Conservation (phyloP, 2,329 filamentous ascomycete genomes). For the Byssothecium circinans region DNA sequence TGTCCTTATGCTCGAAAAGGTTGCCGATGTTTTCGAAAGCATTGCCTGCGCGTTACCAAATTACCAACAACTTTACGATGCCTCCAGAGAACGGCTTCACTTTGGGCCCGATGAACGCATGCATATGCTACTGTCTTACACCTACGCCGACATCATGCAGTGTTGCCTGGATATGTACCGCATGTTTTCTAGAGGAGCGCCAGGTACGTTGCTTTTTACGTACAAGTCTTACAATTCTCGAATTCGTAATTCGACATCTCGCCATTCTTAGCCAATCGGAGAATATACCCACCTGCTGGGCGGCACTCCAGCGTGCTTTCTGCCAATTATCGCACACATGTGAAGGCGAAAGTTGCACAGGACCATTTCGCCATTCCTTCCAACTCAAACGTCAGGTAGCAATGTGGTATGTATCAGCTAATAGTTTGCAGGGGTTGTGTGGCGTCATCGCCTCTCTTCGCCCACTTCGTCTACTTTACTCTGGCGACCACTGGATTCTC, state of each 20-base stretch:
- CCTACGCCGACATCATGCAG: slow-evolving; percentile 31
- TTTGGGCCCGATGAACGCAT: slow-evolving; percentile 15
- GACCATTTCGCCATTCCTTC: slow-evolving; percentile 11
- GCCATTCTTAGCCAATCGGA: slow-evolving; percentile 2
- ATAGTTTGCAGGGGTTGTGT: slow-evolving; percentile 24
- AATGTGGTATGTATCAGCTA: slow-evolving; percentile 13
- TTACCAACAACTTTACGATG: slow-evolving; percentile 25
- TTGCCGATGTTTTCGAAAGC: slow-evolving; percentile 27
- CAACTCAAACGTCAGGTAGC: slow-evolving; percentile 11
- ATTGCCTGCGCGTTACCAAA: slow-evolving; percentile 24
- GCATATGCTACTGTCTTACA: slow-evolving; percentile 25
- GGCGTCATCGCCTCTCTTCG: slow-evolving; percentile 19
- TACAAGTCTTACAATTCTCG: slow-evolving; percentile 6
- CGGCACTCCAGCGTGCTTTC: neutral
- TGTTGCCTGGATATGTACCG: slow-evolving; percentile 29
- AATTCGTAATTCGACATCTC: slow-evolving; percentile 9
- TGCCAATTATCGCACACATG: slow-evolving; percentile 9
- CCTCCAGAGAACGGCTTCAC: slow-evolving; percentile 12
- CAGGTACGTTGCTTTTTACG: slow-evolving; percentile 26
- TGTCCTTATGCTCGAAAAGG: slow-evolving; percentile 25
- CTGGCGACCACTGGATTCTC: slow-evolving; percentile 36
- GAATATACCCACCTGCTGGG: neutral
- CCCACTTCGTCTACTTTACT: slow-evolving; percentile 7
- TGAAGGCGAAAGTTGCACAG: slow-evolving; percentile 10
- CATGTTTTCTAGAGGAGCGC: slow-evolving; percentile 24